These are phyloP conservation scores for Clavulina sp. DNA, from an alignment of 768 basidiomycete species.

Conservation along the genomic window DNA sequence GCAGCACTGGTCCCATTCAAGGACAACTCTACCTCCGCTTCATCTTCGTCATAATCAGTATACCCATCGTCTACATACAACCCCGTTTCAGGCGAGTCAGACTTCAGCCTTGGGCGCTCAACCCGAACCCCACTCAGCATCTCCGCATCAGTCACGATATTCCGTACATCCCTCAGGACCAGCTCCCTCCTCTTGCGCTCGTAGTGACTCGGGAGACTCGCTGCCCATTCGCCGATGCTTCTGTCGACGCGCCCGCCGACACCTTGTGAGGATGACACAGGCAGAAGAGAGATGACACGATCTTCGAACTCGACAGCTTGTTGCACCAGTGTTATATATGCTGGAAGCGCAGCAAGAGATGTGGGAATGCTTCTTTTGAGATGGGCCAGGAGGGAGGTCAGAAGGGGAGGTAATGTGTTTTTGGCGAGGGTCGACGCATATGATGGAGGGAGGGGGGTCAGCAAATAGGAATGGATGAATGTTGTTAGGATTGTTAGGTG, in stretches of 20 bases:
- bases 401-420: constrained; percentile 42
- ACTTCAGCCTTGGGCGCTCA: neutral
- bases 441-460: constrained; percentile 34
- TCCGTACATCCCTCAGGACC: constrained; percentile 46
- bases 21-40: constrained; percentile 3
- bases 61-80: constrained; percentile 26
- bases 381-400: constrained; percentile 41
- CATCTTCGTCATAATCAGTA: constrained; percentile 28
- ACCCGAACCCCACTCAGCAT: neutral
- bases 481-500: constrained; percentile 38
- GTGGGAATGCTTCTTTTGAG: constrained; percentile 57
- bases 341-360: constrained; percentile 37
- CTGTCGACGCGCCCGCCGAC: constrained; percentile 27
- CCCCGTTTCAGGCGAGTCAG: neutral
- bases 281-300: constrained; percentile 25
- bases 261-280: constrained; percentile 12
- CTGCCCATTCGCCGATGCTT: constrained; percentile 49
- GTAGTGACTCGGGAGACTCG: constrained; percentile 53
- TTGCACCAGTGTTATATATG: constrained; percentile 39
- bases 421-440: constrained; percentile 23
- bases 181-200: constrained; percentile 53
- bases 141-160: constrained; percentile 23
- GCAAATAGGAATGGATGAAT: constrained; percentile 44
- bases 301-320: constrained; percentile 54
- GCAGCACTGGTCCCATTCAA: neutral